These are phyloP conservation scores for Cladochytrium replicatum DNA, from an alignment of 192 early-diverging fungal species.

Conservation along the genomic window DNA sequence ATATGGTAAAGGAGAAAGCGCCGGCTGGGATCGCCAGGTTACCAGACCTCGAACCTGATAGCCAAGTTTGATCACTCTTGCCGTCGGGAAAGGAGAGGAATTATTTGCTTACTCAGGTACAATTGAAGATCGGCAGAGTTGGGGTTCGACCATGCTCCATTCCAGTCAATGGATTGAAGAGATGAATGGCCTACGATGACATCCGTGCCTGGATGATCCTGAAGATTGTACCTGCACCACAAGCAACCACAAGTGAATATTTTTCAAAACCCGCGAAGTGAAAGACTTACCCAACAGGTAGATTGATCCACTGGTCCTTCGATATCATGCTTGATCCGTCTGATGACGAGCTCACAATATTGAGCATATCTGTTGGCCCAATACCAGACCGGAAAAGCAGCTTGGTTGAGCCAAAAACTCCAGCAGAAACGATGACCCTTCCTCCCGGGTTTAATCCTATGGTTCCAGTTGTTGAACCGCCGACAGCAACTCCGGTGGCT, in stretches of 20 bases:
- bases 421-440: background rate
- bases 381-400: background rate
- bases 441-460: background rate
- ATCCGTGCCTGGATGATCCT: background rate
- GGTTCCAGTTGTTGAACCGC: background rate
- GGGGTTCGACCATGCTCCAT: background rate
- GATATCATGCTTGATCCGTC: background rate
- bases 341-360: background rate
- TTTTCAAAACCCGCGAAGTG: too few relatives aligned
- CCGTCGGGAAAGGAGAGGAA: too few relatives aligned
- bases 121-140: background rate
- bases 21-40: background rate
- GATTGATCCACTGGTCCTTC: background rate
- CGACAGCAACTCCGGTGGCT: background rate
- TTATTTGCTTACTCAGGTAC: background rate
- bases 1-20: background rate
- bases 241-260: too few relatives aligned
- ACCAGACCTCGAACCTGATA: too few relatives aligned
- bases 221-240: too few relatives aligned
- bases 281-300: background rate
- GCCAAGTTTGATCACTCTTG: too few relatives aligned
- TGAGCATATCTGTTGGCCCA: background rate
- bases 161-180: background rate
- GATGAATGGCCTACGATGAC: background rate
- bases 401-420: background rate